Percentiles rank a stretch among this genome's conserved stretches.
Evolutionary conservation across 2,329 filamentous ascomycete species (phyloP).

Genomic region (Torrubiella hemipterigena): DNA sequence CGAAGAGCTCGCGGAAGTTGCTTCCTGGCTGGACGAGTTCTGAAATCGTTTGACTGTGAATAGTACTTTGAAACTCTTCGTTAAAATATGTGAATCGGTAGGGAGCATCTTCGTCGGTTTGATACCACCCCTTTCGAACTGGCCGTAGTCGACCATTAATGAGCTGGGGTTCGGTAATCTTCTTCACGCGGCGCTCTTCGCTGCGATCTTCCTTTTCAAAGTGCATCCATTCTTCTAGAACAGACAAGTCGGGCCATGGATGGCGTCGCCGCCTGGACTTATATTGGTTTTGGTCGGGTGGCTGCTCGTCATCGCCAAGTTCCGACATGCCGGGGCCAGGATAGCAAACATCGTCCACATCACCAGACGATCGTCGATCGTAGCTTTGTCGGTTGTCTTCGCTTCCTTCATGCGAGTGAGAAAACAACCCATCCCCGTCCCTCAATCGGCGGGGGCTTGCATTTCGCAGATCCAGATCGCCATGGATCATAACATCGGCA

Average conservation of each 20-base stretch:
- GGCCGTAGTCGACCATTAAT: constrained; percentile 82
- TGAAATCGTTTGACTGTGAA: constrained; percentile 90
- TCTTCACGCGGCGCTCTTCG: constrained; percentile 75
- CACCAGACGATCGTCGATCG: constrained; percentile 41
- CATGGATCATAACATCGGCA: constrained; percentile 59
- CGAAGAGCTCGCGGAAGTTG: constrained; percentile 77
- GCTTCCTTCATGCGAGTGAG: constrained; percentile 13
- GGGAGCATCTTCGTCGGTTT: constrained; percentile 76
- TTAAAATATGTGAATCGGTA: constrained; percentile 99
- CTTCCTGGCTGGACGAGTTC: constrained; percentile 79
- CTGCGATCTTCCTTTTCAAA: constrained; percentile 77
- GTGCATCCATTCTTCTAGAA: constrained; percentile 79
- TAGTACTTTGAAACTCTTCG: constrained; percentile 88
- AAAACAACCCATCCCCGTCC: constrained; percentile 18
- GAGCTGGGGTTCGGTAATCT: constrained; percentile 85
- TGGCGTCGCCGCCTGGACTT: constrained; percentile 46
- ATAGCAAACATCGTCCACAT: constrained; percentile 86
- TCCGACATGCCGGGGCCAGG: constrained; percentile 64
- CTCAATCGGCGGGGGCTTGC: constrained; percentile 16
- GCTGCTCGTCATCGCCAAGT: constrained; percentile 64
- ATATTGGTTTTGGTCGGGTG: constrained; percentile 20
- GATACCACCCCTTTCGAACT: constrained; percentile 69
- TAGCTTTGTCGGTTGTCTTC: constrained; percentile 17
- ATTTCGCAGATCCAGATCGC: constrained; percentile 39
- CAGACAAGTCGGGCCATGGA: constrained; percentile 76